These are phyloP conservation scores for Oemleria cerasiformis DNA, from an alignment of 306 rosid genomes.

Conservation along the genomic window DNA sequence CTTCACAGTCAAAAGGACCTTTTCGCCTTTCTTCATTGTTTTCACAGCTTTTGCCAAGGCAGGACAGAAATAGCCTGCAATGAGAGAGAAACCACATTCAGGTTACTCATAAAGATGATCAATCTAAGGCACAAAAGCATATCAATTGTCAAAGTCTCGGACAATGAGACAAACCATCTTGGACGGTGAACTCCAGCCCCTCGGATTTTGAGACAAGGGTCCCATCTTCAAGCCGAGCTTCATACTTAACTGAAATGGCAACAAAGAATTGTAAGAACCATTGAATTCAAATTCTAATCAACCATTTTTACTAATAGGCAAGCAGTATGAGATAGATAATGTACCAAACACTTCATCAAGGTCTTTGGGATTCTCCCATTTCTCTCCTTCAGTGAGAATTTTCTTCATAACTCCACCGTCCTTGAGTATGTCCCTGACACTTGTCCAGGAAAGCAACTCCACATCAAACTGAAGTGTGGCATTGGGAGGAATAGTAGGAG, in stretches of 20 bases:
- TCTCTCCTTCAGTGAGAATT: constrained; percentile 57
- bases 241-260: constrained; percentile 58
- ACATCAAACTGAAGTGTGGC: constrained; percentile 81
- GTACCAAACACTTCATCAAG: constrained; percentile 62
- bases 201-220: constrained; percentile 60
- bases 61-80: constrained; percentile 67
- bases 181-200: constrained; percentile 70
- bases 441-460: constrained; percentile 74
- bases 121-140: background rate
- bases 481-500: constrained; percentile 80
- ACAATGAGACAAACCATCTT: constrained; percentile 43
- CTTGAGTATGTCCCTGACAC: constrained; percentile 72
- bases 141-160: background rate
- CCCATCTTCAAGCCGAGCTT: constrained; percentile 73
- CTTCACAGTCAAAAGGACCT: constrained; percentile 65
- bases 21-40: constrained; percentile 90
- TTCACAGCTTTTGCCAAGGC: constrained; percentile 75
- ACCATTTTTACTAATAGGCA: background rate
- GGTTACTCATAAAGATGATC: background rate
- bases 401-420: constrained; percentile 82
- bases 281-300: background rate
- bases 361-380: constrained; percentile 82
- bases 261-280: background rate
- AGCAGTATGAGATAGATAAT: background rate
- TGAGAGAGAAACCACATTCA: background rate